Conservation (phyloP, 768 basidiomycete species). For the Boletus reticulatus region DNA sequence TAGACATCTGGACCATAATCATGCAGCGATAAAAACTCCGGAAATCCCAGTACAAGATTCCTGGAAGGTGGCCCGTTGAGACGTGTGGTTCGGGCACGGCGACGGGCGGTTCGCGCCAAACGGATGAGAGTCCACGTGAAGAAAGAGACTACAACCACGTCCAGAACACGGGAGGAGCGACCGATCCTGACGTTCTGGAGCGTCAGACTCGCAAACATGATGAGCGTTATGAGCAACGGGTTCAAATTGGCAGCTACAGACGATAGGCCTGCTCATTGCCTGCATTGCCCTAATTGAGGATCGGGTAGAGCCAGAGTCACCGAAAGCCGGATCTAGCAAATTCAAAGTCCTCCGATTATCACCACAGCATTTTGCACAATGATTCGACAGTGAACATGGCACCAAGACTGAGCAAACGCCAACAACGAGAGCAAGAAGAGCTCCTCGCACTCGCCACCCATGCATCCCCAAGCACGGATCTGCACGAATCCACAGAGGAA, state of each 20-base stretch:
- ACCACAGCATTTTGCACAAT: neutral
- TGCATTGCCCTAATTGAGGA: too few relatives aligned
- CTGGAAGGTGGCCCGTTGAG: constrained; percentile 43
- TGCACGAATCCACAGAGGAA: constrained; percentile 38
- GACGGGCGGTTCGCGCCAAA: constrained; percentile 4
- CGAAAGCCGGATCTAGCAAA: too few relatives aligned
- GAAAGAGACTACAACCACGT: constrained; percentile 11
- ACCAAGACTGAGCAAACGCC: constrained; percentile 77
- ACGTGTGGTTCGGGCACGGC: constrained; percentile 28
- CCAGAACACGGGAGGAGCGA: constrained; percentile 1
- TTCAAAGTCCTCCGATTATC: too few relatives aligned
- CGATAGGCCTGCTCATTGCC: too few relatives aligned
- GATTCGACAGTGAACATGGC: constrained; percentile 46
- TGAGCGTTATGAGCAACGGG: too few relatives aligned
- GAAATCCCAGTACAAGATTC: constrained; percentile 43
- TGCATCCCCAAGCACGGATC: constrained; percentile 8
- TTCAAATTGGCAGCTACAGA: too few relatives aligned
- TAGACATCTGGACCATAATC: constrained; percentile 36
- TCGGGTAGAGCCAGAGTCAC: too few relatives aligned
- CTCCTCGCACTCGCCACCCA: constrained; percentile 50
- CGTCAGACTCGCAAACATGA: neutral
- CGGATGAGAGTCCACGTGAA: constrained; percentile 16
- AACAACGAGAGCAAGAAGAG: constrained; percentile 84
- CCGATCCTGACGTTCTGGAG: neutral
- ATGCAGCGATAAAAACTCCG: constrained; percentile 25